Percentiles rank a stretch among this genome's conserved stretches.
Evolutionary conservation across 345 rosid genomes (phyloP).

Genomic region (Corymbia maculata): DNA sequence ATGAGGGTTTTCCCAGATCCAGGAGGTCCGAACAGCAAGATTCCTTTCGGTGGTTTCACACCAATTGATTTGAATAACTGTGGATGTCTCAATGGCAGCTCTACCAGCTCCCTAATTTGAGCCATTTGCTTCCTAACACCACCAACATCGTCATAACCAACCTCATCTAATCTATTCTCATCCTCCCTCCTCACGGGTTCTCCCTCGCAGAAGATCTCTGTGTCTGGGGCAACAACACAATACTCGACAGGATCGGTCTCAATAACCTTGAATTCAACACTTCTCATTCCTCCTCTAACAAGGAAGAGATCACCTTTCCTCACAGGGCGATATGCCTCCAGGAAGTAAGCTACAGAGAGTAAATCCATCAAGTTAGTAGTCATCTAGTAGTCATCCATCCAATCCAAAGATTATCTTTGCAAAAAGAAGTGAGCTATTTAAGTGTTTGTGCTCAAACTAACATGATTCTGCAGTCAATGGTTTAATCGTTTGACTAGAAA

Average conservation of each 20-base stretch:
- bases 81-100: slow-evolving; percentile 92
- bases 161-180: slow-evolving; percentile 84
- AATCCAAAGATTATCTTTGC: background rate
- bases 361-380: background rate
- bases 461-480: background rate
- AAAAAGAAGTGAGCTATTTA: background rate
- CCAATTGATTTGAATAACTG: slow-evolving; percentile 94
- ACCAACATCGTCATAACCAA: slow-evolving; percentile 97
- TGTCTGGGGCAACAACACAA: slow-evolving; percentile 95
- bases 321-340: slow-evolving; percentile 92
- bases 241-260: slow-evolving; percentile 87
- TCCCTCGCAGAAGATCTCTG: slow-evolving; percentile 97
- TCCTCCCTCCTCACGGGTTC: slow-evolving; percentile 93
- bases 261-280: slow-evolving; percentile 84
- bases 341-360: slow-evolving; percentile 64
- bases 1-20: slow-evolving; percentile 86
- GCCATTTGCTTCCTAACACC: slow-evolving; percentile 99
- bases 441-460: background rate
- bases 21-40: slow-evolving; percentile 80
- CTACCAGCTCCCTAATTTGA: slow-evolving; percentile 89
- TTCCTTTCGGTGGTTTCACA: slow-evolving; percentile 96
- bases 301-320: slow-evolving; percentile 93
- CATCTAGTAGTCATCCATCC: background rate
- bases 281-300: slow-evolving; percentile 97
- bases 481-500: background rate